Percentiles rank a stretch among this genome's conserved stretches.
These are phyloP conservation scores for Amanita polypyramis DNA, from an alignment of 768 basidiomycete genomes.

Conservation along the genomic window DNA sequence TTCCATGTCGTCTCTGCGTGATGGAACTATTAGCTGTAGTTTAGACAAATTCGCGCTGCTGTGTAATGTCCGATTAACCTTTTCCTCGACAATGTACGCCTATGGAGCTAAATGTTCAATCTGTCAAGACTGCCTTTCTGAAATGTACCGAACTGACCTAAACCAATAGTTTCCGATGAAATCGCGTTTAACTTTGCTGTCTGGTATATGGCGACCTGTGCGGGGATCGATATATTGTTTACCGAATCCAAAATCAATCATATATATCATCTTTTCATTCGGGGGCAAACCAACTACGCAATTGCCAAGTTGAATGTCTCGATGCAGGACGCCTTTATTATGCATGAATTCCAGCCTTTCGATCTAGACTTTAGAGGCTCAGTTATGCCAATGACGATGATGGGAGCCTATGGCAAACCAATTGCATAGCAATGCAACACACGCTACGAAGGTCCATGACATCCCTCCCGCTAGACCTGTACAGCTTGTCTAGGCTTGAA, in stretches of 20 bases:
- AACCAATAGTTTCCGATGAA: constrained; percentile 87
- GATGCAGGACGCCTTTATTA: constrained; percentile 57
- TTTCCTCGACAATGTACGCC: constrained; percentile 69
- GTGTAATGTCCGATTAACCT: constrained; percentile 29
- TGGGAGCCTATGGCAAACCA: constrained; percentile 33
- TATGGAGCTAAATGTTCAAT: constrained; percentile 35
- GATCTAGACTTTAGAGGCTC: constrained; percentile 34
- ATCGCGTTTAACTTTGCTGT: constrained; percentile 55
- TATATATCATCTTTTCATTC: constrained; percentile 52
- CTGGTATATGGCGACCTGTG: constrained; percentile 61
- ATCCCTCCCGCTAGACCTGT: constrained; percentile 42
- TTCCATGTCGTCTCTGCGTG: constrained; percentile 72
- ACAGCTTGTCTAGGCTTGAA: constrained; percentile 53
- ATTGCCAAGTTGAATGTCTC: constrained; percentile 76
- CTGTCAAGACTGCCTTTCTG: constrained; percentile 3
- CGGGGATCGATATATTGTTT: constrained; percentile 62
- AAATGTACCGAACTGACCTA: constrained; percentile 26
- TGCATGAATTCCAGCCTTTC: constrained; percentile 70
- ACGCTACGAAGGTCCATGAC: constrained; percentile 62
- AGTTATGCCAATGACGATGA: background rate
- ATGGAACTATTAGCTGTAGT: constrained; percentile 43
- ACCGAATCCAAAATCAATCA: constrained; percentile 84
- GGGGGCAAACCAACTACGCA: constrained; percentile 54
- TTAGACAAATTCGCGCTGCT: background rate
- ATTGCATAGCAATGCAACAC: constrained; percentile 67